Evolutionary conservation across 768 basidiomycete species (phyloP), one percentile per base, ranked within the genome.

Genomic region (Lactifluus echinatus): DNA sequence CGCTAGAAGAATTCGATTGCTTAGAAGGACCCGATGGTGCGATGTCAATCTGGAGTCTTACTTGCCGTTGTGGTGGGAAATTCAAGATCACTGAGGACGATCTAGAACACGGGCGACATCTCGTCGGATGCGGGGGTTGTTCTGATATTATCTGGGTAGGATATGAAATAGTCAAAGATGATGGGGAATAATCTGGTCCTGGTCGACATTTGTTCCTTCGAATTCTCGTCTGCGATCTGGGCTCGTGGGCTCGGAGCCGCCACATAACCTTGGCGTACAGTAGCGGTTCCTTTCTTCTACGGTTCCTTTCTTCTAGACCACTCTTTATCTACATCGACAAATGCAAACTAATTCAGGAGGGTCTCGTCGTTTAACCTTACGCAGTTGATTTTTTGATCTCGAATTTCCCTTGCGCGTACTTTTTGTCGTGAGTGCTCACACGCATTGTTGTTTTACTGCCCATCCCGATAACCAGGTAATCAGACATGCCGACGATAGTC

Each of bases 91-190:
- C 73, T 0, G 75, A 76, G 52, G 69, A 63, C 2, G 77, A 84
- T 49, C 77, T 92, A 75, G 88, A 91, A 57, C 70, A 70, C 2
- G 90, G 81, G n/a, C 73, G 74, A 48, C 89, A 92, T 67, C 75
- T 92, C 6, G 72, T 89, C 10, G 82, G 78, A 2, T 93, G 90
- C 62, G 78, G 71, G 53, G 79, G 80, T 52, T 92, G 89, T 66
- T 93, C 90, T 15, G 90, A 92, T 69, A 81, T 80, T 8, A 73
- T 92, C 1, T 92, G 89, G 87, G 86, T 83, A n/a, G 89, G 90
- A 1, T 92, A 89, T 64, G 85, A 92, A 69, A 65, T 78, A 12
- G 72, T 67, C 40, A 70, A 64, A 36, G 61, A 46, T 19, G 39
- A 48, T 15, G 52, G 33, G 21, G 34, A 23, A 17, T 39, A 26